Evolutionary conservation across 2,329 filamentous ascomycete genomes (phyloP).

Genomic region (Emergomyces pasteurianus): DNA sequence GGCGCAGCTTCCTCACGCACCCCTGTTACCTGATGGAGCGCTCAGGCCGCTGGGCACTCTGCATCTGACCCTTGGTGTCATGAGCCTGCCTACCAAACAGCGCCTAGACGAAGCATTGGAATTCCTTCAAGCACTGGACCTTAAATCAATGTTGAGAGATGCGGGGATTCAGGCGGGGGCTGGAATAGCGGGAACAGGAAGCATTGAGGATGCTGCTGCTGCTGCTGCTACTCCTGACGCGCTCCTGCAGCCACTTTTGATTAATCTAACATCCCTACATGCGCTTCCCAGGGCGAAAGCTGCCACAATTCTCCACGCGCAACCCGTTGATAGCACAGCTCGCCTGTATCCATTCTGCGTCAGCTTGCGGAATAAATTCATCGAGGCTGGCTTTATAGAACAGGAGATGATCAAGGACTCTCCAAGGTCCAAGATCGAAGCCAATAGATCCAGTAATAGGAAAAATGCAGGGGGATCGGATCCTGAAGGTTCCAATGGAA

Average conservation of each 20-base stretch:
- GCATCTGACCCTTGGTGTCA: constrained; percentile 78
- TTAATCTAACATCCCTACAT: constrained; percentile 34
- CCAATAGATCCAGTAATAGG: background rate
- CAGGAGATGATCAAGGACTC: constrained; percentile 5
- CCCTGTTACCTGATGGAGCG: constrained; percentile 50
- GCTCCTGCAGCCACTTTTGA: constrained; percentile 20
- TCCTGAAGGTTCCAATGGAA: background rate
- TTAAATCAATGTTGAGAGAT: constrained; percentile 26
- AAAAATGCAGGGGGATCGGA: background rate
- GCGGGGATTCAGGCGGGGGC: constrained; percentile 22
- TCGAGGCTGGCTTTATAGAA: constrained; percentile 32
- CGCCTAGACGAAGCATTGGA: constrained; percentile 36
- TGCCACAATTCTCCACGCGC: constrained; percentile 31
- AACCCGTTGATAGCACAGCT: constrained; percentile 26
- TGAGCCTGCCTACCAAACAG: constrained; percentile 52
- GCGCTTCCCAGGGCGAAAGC: constrained; percentile 24
- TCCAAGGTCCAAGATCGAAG: background rate
- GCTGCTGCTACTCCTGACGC: background rate
- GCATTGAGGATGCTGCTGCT: background rate
- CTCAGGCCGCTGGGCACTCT: constrained; percentile 67
- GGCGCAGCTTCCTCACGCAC: constrained; percentile 25
- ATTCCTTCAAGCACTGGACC: constrained; percentile 36
- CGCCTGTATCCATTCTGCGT: constrained; percentile 32
- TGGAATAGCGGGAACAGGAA: background rate
- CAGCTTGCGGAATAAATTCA: constrained; percentile 30